These are phyloP conservation scores for Neonectria hederae DNA, from an alignment of 2,329 filamentous ascomycete genomes.

Conservation along the genomic window DNA sequence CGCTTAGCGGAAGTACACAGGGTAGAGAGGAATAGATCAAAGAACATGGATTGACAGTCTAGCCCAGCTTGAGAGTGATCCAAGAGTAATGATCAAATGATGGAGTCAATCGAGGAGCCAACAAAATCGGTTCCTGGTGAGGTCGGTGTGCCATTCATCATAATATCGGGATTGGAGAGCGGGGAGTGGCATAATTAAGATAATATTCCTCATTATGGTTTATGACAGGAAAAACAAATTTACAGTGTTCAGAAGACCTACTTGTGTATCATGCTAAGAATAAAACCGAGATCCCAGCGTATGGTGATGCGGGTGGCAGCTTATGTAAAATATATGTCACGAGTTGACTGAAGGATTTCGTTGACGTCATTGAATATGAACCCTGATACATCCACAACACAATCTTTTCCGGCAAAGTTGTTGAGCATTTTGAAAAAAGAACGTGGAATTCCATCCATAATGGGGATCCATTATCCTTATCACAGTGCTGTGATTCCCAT, in stretches of 20 bases:
- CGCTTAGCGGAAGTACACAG: constrained; percentile 22
- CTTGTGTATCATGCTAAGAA: neutral
- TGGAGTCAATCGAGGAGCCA: constrained; percentile 47
- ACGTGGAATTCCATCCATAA: neutral
- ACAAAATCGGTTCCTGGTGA: no score
- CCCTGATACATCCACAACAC: neutral
- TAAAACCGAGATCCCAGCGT: no score
- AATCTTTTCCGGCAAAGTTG: neutral
- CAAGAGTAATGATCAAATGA: constrained; percentile 51
- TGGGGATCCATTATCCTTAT: neutral
- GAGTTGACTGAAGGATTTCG: neutral
- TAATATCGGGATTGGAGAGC: no score
- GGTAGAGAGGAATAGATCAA: constrained; percentile 24
- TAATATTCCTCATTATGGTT: neutral
- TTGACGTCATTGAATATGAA: neutral
- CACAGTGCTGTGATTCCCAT: constrained; percentile 8
- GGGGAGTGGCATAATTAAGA: no score
- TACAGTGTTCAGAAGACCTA: neutral
- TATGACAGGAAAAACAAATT: no score
- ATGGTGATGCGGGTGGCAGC: neutral
- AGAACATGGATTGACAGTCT: constrained; percentile 51
- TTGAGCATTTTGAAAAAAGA: neutral
- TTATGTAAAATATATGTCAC: neutral
- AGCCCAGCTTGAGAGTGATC: constrained; percentile 52
- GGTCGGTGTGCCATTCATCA: no score